Percentiles rank a stretch among this genome's conserved stretches.
Evolutionary conservation across 805 yeast genomes (phyloP).

Genomic region (Cyberlindnera mycetangii): DNA sequence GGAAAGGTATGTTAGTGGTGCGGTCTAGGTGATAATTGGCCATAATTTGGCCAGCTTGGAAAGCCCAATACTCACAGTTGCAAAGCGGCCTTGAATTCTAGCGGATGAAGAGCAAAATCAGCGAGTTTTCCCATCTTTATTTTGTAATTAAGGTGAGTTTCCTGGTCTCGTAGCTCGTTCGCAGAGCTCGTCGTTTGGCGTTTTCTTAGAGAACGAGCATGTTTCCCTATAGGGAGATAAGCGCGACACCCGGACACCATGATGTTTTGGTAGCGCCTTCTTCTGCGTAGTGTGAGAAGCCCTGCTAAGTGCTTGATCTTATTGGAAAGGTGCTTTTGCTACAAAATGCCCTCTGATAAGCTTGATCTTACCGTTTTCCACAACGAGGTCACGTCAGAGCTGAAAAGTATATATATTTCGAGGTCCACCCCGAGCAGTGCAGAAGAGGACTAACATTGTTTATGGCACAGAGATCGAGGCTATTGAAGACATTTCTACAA

Average conservation of each 20-base stretch:
- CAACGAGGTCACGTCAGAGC: conserved; percentile 2
- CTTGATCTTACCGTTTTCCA: conserved; percentile 13
- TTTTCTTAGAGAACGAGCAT: not conserved
- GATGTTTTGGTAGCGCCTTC: not conserved
- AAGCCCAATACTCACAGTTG: conserved; percentile 11
- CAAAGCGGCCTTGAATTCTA: conserved; percentile 15
- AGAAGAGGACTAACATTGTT: not conserved
- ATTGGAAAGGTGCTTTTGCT: not conserved
- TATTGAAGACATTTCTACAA: not conserved
- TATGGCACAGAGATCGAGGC: conserved; percentile 3
- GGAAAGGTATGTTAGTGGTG: not conserved
- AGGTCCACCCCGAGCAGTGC: not conserved
- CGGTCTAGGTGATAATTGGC: not conserved
- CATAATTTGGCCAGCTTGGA: not conserved
- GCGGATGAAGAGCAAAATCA: conserved; percentile 15
- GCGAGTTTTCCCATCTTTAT: conserved; percentile 14
- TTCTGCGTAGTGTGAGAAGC: not conserved
- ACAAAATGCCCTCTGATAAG: conserved; percentile 1
- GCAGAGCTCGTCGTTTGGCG: not conserved
- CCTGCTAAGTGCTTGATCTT: not conserved
- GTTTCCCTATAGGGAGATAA: not conserved
- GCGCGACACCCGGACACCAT: conserved; percentile 5
- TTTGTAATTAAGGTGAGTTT: not conserved
- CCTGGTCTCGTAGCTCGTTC: not conserved
- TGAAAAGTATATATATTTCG: conserved; percentile 11